Base-by-base conservation (phyloP, 495 filamentous ascomycete species). In the Opeltia flavorubescens region DNA sequence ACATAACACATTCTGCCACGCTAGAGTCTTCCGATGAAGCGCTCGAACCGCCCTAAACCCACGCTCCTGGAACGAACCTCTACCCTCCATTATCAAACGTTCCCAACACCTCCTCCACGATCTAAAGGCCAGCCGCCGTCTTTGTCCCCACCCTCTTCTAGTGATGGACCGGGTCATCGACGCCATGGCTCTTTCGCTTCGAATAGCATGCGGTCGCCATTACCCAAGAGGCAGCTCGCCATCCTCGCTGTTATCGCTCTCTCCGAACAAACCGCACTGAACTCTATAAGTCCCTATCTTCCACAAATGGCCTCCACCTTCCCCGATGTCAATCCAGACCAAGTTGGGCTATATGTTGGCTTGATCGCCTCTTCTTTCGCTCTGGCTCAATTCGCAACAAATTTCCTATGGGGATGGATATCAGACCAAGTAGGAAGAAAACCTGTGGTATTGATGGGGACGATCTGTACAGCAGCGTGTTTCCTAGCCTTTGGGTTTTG, bases 271-370 rank as follows among this genome's bases (percentile, higher is more conserved):
- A 95, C 93, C 0, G 91, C 91, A 1, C 75, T 98, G 55, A 96
- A 98, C 57, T 91, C 84, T 12, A 94, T 98, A 50, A 83, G 82
- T n/a, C 91, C 91, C 0, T 98, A 98, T 62, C 76, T 98, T 0
- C 91, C 91, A 0, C 76, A 86, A 47, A 96, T 96, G 89, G 77
- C 84, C 1, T 77, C 80, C 8, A 78, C 75, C 5, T 96, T 98
- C 54, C 83, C 85, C 3, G 84, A 86, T 50, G 81, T 95, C 25
- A 68, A 81, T 20, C 55, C 68, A 21, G 70, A 66, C 0, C 66
- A 84, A 48, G 83, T 86, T 20, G 91, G 91, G 5, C 59, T 96
- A 28, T 95, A 94, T 61, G 89, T 95, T 13, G 91, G 91, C 21
- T 64, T 83, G 34, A 80, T 96, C 34, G 93, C 87, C 0, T 93